Base-by-base conservation (phyloP, 352 stramenopile species). In the Halophytophthora polymorphica region DNA sequence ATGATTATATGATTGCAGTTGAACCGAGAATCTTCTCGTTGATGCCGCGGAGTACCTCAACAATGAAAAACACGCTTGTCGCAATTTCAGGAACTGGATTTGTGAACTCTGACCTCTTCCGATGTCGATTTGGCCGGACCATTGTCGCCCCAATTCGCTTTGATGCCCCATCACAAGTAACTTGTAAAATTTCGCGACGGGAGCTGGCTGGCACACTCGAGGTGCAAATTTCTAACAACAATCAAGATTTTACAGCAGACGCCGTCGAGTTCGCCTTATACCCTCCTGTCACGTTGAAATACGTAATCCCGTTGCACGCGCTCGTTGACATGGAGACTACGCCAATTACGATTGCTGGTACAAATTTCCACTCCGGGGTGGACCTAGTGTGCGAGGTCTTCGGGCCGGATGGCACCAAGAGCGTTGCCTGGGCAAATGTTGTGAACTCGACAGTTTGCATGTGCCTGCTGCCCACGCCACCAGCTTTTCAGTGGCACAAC, bases 221-320 rank as follows among this genome's bases (percentile, higher is more conserved):
- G 0, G 64, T 75, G 3, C 42, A 53, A 23, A 54, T 81, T 13
- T 61, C 68, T 2, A 71, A 64, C 17, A 77, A 78, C 49, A 64
- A 67, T 22, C 68, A 74, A 56, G 71, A 81, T 31, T 76, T 72
- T 31, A 61, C 50, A 6, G 31, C 43, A 6, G 58, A 66, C n/a
- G 2, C 12, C 2, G 33, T 68, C 15, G 7, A 14, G 15, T 74
- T 67, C 22, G 7, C 17, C 0, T 18, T 66, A 5, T 53, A 52
- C 19, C 44, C 45, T 36, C 49, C 52, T 0, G 15, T 62, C 23
- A 29, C 45, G 2, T 40, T 81, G 12, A 52, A 70, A 4, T 73
- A 55, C 28, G 31, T 43, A 25, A 48, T 45, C 7, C 61, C 67
- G 11, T 47, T 42, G 1, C 64, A 57, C 15, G 57, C 45, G 29